Evolutionary conservation across 2,329 filamentous ascomycete genomes (phyloP), one percentile per base, ranked within the genome.

Genomic region (Pyrenochaeta sp.): DNA sequence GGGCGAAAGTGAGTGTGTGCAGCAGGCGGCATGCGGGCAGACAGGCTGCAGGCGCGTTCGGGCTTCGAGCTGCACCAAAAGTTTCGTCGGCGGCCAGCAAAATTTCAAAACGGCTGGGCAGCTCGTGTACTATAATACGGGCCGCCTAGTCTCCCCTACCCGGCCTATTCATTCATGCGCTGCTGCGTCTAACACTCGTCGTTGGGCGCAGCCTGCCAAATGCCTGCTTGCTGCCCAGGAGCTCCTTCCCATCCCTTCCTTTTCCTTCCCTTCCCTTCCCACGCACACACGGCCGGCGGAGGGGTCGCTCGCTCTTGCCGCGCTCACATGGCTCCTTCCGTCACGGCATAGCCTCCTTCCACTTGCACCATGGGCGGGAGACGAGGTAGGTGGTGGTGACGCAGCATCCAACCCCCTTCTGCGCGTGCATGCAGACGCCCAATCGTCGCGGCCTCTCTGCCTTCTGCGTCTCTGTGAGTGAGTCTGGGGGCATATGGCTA

Each of bases 171-270:
- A 51, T 58, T 64, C 58, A 68, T 67, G 67, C 67, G 60, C 62
- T 67, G 66, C 62, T 67, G 66, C 62, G 60, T 64, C 59, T 59
- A 56, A 56, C 13, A n/a, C 36, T 50, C 55, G 56, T 65, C 59
- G 68, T 71, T 68, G 68, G 68, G 68, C 68, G 55, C 64, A 55
- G 61, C 64, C 55, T 34, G 47, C 62, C 19, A 19, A 59, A 49
- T 40, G 48, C 44, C 54, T 49, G 56, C 57, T 57, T 50, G 50
- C 40, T 40, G 42, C 43, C 43, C 19, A 19, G 19, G 19, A 19
- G 19, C 19, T 19, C 19, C 19, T 19, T 19, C 19, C 19, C 19
- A 19, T 19, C 19, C 19, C 19, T 19, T 19, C 19, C 19, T 19
- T 19, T 19, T 19, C 19, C 19, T 19, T 19, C 19, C 19, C 19